A percentile compares a stretch with the other conserved stretches of the same genome.
These are phyloP conservation scores for Delitschia confertaspora DNA, from an alignment of 495 filamentous ascomycete genomes.

Conservation along the genomic window DNA sequence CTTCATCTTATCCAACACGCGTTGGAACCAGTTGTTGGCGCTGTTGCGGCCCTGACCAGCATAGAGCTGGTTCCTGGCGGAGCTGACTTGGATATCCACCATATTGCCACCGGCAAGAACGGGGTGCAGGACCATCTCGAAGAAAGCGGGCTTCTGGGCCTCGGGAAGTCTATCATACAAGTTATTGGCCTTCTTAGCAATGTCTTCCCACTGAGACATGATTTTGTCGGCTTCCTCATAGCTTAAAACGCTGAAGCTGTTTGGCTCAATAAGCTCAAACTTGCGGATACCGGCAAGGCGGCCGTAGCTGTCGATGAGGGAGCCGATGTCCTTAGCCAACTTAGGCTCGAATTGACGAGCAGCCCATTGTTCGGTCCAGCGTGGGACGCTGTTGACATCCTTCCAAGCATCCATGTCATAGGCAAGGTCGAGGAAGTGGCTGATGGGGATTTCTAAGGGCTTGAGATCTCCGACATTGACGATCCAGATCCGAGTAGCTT, in stretches of 20 bases:
- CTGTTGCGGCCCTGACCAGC: constrained; percentile 55
- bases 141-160: constrained; percentile 49
- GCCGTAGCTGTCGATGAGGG: constrained; percentile 52
- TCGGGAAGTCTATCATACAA: constrained; percentile 47
- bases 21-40: constrained; percentile 52
- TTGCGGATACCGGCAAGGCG: constrained; percentile 56
- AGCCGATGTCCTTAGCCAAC: constrained; percentile 43
- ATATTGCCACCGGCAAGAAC: constrained; percentile 53
- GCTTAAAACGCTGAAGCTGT: constrained; percentile 56
- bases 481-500: constrained; percentile 62
- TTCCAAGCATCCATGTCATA: constrained; percentile 52
- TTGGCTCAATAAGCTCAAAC: constrained; percentile 58
- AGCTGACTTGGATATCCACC: constrained; percentile 52
- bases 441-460: constrained; percentile 59
- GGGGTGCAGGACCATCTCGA: constrained; percentile 62
- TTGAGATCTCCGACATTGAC: constrained; percentile 72
- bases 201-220: constrained; percentile 53
- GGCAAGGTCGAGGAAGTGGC: constrained; percentile 56
- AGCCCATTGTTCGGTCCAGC: constrained; percentile 51
- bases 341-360: constrained; percentile 50
- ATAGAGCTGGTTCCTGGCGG: constrained; percentile 54
- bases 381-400: constrained; percentile 42
- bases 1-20: constrained; percentile 51
- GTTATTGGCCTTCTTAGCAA: constrained; percentile 45
- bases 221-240: constrained; percentile 63